Conservation (phyloP, 441 rosid genomes). For the Codiaeum variegatum region DNA sequence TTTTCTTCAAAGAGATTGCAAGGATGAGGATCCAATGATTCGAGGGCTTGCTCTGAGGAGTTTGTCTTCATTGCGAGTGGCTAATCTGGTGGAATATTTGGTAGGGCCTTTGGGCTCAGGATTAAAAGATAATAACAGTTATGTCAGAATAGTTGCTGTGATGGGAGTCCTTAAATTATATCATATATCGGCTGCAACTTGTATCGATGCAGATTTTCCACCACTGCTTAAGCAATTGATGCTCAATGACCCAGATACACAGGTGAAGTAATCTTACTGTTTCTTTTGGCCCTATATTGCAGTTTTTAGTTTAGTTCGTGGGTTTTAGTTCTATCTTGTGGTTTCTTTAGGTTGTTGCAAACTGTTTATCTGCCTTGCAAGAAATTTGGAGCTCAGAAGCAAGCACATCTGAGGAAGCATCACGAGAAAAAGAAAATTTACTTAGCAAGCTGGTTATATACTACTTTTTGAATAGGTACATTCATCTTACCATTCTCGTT, state of each 20-base stretch:
- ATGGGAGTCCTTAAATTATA: constrained; percentile 81
- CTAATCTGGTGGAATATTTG: constrained; percentile 89
- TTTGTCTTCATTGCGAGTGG: constrained; percentile 71
- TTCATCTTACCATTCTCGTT: background rate
- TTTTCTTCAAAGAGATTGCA: constrained; percentile 95
- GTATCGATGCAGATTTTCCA: constrained; percentile 83
- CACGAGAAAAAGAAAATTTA: constrained; percentile 73
- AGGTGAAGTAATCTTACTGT: constrained; percentile 40
- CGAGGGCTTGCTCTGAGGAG: constrained; percentile 93
- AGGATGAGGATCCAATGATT: constrained; percentile 94
- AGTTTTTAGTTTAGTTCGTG: background rate
- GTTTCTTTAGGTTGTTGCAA: constrained; percentile 69
- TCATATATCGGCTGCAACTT: constrained; percentile 78
- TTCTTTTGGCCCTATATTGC: constrained; percentile 5
- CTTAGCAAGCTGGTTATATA: constrained; percentile 73
- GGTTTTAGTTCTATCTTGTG: background rate
- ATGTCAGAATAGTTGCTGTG: constrained; percentile 85
- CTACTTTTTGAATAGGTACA: constrained; percentile 69
- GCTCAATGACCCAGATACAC: constrained; percentile 77
- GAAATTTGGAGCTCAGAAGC: constrained; percentile 93
- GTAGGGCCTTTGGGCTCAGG: constrained; percentile 86
- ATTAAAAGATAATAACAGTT: constrained; percentile 71
- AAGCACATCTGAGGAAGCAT: constrained; percentile 79
- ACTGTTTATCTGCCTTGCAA: constrained; percentile 80
- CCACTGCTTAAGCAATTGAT: constrained; percentile 67